Evolutionary conservation across 2,329 filamentous ascomycete species (phyloP).

Genomic region (Phialophora tarda): DNA sequence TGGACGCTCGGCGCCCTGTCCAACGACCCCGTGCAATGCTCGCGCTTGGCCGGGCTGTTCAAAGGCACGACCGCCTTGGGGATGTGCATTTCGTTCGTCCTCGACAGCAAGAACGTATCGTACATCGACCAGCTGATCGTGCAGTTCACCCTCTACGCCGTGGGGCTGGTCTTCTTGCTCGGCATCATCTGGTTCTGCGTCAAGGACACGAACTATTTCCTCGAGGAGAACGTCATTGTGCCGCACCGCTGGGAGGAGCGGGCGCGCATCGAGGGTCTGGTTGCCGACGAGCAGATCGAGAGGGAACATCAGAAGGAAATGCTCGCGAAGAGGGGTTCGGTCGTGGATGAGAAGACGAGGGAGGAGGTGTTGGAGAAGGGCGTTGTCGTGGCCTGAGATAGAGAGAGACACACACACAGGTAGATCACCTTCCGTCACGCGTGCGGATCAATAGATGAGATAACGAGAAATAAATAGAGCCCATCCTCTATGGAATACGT

Average conservation of each 20-base stretch:
- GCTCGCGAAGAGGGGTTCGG: constrained; percentile 17
- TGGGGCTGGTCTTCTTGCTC: constrained; percentile 31
- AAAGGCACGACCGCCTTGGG: constrained; percentile 35
- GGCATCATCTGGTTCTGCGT: constrained; percentile 32
- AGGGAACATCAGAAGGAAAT: constrained; percentile 29
- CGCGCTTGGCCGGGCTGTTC: constrained; percentile 34
- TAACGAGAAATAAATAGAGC: background rate
- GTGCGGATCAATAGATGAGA: too few species aligned
- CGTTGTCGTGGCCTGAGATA: background rate
- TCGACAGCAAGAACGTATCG: constrained; percentile 35
- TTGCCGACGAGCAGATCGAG: constrained; percentile 30
- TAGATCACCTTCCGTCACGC: background rate
- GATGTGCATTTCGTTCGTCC: constrained; percentile 38
- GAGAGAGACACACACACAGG: background rate
- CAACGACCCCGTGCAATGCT: constrained; percentile 34
- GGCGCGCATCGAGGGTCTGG: constrained; percentile 25
- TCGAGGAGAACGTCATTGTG: constrained; percentile 38
- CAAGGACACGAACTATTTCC: constrained; percentile 39
- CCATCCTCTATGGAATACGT: too few species aligned
- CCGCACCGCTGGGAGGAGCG: constrained; percentile 34
- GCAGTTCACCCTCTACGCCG: constrained; percentile 35
- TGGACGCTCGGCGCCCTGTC: constrained; percentile 32
- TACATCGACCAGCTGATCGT: constrained; percentile 36
- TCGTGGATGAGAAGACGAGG: constrained; percentile 16
- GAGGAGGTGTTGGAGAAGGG: constrained; percentile 22